Evolutionary conservation across 2,329 filamentous ascomycete genomes (phyloP).

Genomic region (Fonsecaea monophora): DNA sequence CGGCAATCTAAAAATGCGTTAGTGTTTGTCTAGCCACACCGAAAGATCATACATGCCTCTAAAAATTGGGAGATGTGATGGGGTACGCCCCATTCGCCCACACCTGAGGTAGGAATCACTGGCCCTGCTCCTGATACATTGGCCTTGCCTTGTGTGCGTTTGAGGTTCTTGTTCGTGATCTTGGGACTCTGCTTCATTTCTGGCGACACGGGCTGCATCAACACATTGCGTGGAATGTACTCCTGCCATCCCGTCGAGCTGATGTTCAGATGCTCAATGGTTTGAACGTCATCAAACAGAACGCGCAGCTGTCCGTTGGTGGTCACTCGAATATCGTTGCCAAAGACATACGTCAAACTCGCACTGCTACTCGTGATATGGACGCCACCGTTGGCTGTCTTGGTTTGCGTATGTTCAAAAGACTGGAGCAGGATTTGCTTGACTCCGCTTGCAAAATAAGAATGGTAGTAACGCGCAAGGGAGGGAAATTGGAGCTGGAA

Average conservation of each 20-base stretch:
- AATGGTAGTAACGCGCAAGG: constrained; percentile 86
- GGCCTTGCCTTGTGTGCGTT: constrained; percentile 52
- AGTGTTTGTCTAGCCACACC: constrained; percentile 25
- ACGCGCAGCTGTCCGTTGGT: constrained; percentile 78
- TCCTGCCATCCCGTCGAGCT: constrained; percentile 78
- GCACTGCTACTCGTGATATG: constrained; percentile 78
- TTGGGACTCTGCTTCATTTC: constrained; percentile 64
- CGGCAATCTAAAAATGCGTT: constrained; percentile 60
- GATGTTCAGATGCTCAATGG: constrained; percentile 86
- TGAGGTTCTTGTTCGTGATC: constrained; percentile 62
- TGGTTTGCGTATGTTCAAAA: constrained; percentile 68
- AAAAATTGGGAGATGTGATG: constrained; percentile 65
- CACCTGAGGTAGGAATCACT: constrained; percentile 53
- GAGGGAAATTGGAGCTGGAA: constrained; percentile 86
- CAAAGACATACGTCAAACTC: constrained; percentile 88
- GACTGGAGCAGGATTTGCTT: constrained; percentile 84
- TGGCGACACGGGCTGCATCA: constrained; percentile 55
- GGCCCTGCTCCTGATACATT: constrained; percentile 43
- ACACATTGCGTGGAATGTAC: constrained; percentile 72
- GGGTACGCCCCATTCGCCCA: constrained; percentile 60
- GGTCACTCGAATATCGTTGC: constrained; percentile 81
- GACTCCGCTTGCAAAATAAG: constrained; percentile 85
- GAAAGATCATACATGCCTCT: constrained; percentile 57
- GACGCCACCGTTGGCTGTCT: constrained; percentile 68
- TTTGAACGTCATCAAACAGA: constrained; percentile 78